Percentiles rank a stretch among this genome's conserved stretches.
phyloP scores from a whole-genome alignment of 352 stramenopile species.

The Globisporangium apiculatum region DNA sequence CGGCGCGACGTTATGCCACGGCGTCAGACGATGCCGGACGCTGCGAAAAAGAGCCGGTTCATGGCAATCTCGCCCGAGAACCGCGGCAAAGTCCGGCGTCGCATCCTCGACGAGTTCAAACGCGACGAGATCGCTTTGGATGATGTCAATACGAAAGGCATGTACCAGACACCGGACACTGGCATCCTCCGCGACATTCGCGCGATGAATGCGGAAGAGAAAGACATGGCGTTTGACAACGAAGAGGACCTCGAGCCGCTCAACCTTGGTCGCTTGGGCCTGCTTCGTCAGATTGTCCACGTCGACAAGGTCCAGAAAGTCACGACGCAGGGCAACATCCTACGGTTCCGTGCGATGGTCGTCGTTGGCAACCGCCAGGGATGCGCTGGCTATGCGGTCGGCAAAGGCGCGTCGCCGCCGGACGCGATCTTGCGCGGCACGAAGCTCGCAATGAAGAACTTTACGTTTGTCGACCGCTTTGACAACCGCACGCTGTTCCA shows the following conservation, averaged over 20 bases:
- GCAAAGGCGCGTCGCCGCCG: slow-evolving; percentile 83
- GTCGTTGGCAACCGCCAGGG: slow-evolving; percentile 92
- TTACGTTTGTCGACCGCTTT: slow-evolving; percentile 95
- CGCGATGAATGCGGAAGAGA: slow-evolving; percentile 59
- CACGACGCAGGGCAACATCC: slow-evolving; percentile 88
- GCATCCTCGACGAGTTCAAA: slow-evolving; percentile 77
- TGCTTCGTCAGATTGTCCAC: slow-evolving; percentile 77
- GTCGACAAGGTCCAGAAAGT: slow-evolving; percentile 85
- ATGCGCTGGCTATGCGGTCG: slow-evolving; percentile 90
- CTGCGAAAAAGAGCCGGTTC: slow-evolving; percentile 70
- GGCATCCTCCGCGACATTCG: slow-evolving; percentile 56
- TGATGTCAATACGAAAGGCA: slow-evolving; percentile 33
- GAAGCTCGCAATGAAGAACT: slow-evolving; percentile 89
- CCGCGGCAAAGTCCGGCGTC: slow-evolving; percentile 65
- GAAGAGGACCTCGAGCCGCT: slow-evolving; percentile 55
- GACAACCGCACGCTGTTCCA: slow-evolving; percentile 87
- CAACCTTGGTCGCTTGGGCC: slow-evolving; percentile 58
- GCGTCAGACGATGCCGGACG: slow-evolving; percentile 68
- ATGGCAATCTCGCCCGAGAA: slow-evolving; percentile 68
- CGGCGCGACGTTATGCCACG: slow-evolving; percentile 44
- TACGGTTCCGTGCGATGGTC: slow-evolving; percentile 90
- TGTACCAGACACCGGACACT: slow-evolving; percentile 50
- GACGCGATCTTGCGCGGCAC: slow-evolving; percentile 87
- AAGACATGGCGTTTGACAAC: slow-evolving; percentile 63
- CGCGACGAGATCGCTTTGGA: slow-evolving; percentile 57